A percentile compares a stretch with the other conserved stretches of the same genome.
phyloP scores from a whole-genome alignment of 306 rosid genomes.

The Prunus armeniaca region DNA sequence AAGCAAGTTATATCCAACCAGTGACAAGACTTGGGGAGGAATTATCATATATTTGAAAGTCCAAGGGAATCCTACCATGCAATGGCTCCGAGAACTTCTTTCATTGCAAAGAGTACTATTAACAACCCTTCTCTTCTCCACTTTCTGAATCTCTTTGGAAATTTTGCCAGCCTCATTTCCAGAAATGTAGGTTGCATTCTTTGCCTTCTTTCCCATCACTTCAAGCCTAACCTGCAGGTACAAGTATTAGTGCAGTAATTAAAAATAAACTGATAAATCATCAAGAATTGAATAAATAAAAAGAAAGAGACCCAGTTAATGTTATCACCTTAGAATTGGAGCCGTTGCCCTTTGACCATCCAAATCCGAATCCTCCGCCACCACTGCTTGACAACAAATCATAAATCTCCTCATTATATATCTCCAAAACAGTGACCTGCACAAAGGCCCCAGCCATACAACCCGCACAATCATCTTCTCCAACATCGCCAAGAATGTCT shows the following conservation, averaged over 20 bases:
- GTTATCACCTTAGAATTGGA: conserved; percentile 61
- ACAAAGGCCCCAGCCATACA: conserved; percentile 61
- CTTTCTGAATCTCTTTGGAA: too few species aligned
- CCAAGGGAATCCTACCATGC: conserved; percentile 60
- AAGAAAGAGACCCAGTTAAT: background rate
- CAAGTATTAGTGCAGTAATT: background rate
- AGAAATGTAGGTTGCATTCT: conserved; percentile 58
- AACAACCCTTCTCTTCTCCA: too few species aligned
- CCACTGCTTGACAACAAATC: conserved; percentile 73
- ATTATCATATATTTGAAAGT: background rate
- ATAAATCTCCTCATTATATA: conserved; percentile 91
- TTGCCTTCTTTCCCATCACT: conserved; percentile 99
- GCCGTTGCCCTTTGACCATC: conserved; percentile 78
- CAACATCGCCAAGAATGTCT: conserved; percentile 80
- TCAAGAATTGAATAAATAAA: background rate
- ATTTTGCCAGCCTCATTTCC: too few species aligned
- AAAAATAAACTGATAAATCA: background rate
- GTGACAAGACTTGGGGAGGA: conserved; percentile 7
- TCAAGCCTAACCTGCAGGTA: conserved; percentile 78
- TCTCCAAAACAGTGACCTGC: conserved; percentile 92
- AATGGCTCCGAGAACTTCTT: conserved; percentile 94
- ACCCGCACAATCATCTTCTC: conserved; percentile 30
- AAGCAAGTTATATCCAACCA: too few species aligned
- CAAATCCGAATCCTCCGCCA: conserved; percentile 67
- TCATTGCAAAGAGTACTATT: conserved; percentile 76